Evolutionary conservation across 1,284 basidiomycete species (phyloP).

Genomic region (Ustilago sp.): DNA sequence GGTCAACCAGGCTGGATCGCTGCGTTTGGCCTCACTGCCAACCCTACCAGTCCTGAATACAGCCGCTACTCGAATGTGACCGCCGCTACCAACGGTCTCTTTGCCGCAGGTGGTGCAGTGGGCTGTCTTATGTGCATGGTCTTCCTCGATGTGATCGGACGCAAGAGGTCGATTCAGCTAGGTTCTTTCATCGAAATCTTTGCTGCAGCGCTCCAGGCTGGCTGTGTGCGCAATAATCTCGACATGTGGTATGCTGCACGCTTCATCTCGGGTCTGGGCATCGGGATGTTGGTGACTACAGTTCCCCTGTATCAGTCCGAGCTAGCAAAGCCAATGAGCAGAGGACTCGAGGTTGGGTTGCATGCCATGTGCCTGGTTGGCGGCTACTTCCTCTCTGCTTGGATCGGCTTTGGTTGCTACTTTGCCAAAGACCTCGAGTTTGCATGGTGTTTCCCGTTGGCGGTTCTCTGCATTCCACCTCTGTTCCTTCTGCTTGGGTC

Average conservation of each 20-base stretch:
- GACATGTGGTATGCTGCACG: constrained; percentile 1
- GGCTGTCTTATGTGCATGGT: constrained; percentile 4
- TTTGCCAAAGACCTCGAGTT: constrained; percentile 4
- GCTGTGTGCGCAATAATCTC: not conserved
- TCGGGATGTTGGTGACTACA: not conserved
- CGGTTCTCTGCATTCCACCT: not conserved
- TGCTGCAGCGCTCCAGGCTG: constrained; percentile 1
- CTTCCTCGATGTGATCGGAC: not conserved
- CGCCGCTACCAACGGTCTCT: not conserved
- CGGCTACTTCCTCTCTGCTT: constrained; percentile 3
- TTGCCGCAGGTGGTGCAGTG: constrained; percentile 2
- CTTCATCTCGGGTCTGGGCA: constrained; percentile 6
- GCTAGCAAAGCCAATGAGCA: constrained; percentile 3
- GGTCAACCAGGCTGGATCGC: constrained; percentile 7
- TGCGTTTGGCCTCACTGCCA: not conserved
- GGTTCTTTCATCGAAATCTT: constrained; percentile 3
- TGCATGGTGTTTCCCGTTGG: constrained; percentile 5
- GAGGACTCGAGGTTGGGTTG: constrained; percentile 4
- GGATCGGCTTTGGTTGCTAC: constrained; percentile 4
- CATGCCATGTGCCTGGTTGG: constrained; percentile 4
- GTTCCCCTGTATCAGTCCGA: constrained; percentile 3
- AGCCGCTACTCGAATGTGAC: constrained; percentile 2
- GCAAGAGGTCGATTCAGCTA: constrained; percentile 7
- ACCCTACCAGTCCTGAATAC: constrained; percentile 3
- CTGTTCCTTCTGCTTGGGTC: not conserved